phyloP scores from a whole-genome alignment of 306 rosid genomes.

The Chamaecrista fasciculata region DNA sequence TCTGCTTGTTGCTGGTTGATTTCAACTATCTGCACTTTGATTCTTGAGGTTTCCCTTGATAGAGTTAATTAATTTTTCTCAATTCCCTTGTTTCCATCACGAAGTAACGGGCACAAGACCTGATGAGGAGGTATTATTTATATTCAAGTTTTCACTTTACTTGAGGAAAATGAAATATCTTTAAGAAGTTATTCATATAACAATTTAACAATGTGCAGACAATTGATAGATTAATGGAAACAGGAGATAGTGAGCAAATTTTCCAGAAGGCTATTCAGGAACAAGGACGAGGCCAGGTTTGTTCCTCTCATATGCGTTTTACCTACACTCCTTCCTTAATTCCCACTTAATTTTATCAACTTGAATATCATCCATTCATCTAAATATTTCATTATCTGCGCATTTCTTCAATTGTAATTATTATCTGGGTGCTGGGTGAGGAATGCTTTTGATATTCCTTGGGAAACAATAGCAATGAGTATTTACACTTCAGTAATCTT shows the following conservation, averaged over 20 bases:
- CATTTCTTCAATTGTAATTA: neutral
- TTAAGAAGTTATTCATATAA: conserved; percentile 35
- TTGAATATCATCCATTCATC: conserved; percentile 12
- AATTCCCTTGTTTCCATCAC: conserved; percentile 28
- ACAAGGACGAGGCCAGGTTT: conserved; percentile 97
- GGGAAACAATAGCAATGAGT: neutral
- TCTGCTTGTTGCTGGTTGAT: conserved; percentile 16
- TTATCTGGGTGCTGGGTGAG: neutral
- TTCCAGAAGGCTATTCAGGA: conserved; percentile 96
- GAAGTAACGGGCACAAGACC: conserved; percentile 85
- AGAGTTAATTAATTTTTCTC: conserved; percentile 1
- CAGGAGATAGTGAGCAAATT: conserved; percentile 94
- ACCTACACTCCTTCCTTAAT: neutral
- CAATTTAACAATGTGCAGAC: conserved; percentile 63
- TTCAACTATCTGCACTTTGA: conserved; percentile 31
- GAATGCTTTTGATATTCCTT: neutral
- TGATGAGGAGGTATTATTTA: conserved; percentile 74
- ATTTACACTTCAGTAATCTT: conserved; percentile 16
- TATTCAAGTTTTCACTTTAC: neutral
- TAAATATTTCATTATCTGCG: neutral
- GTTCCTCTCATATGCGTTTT: conserved; percentile 16
- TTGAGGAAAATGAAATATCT: neutral
- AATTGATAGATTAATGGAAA: conserved; percentile 90
- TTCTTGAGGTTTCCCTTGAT: conserved; percentile 19
- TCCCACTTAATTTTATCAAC: neutral